A percentile compares a stretch with the other conserved stretches of the same genome.
Conservation (phyloP, 139 green algal genomes). For the Picochlorum sp. region DNA sequence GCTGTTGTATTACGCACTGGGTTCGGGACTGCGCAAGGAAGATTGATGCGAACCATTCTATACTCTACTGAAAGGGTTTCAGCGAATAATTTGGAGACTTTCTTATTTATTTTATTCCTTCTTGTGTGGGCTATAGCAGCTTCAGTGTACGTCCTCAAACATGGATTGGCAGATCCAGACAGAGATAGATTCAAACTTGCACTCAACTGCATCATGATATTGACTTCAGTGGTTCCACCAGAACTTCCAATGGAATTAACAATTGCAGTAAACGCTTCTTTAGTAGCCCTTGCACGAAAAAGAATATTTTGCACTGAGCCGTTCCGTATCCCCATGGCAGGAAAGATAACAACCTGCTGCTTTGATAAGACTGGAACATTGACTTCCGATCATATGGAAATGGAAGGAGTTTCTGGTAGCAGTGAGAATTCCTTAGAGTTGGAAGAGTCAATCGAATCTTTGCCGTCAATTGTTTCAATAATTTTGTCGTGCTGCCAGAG, state of each 20-base stretch:
- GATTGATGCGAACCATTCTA: constrained; percentile 97
- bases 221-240: constrained; percentile 90
- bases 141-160: constrained; percentile 72
- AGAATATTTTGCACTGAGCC: constrained; percentile 96
- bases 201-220: constrained; percentile 96
- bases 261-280: constrained; percentile 64
- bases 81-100: constrained; percentile 89
- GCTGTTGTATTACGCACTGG: constrained; percentile 88
- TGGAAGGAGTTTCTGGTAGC: constrained; percentile 57
- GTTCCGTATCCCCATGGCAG: constrained; percentile 91
- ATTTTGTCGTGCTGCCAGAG: constrained; percentile 84
- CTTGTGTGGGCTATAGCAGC: constrained; percentile 87
- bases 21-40: constrained; percentile 89
- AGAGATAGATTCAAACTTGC: constrained; percentile 91
- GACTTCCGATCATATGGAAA: constrained; percentile 83
- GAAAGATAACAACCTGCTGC: constrained; percentile 92
- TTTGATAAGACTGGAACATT: constrained; percentile 99
- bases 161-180: constrained; percentile 69
- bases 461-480: constrained; percentile 7
- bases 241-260: constrained; percentile 98
- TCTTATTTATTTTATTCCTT: constrained; percentile 97
- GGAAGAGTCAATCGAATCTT: background rate
- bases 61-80: constrained; percentile 87
- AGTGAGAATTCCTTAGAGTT: background rate
- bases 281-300: constrained; percentile 48